These are phyloP conservation scores for Salvia hispanica DNA, from an alignment of 257 asterid genomes.

Conservation along the genomic window DNA sequence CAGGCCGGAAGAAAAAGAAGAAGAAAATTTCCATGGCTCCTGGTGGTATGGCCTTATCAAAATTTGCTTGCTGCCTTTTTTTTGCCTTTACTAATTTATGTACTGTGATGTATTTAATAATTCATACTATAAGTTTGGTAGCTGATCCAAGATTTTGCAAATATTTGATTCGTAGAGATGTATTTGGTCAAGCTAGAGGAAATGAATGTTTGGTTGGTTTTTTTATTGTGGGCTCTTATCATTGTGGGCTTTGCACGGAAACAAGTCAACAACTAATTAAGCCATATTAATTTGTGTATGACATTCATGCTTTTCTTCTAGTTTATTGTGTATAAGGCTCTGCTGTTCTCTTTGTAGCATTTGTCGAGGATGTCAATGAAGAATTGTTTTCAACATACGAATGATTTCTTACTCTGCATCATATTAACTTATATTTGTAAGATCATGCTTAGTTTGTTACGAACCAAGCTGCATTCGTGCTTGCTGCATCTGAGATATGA, in stretches of 20 bases:
- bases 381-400: neutral
- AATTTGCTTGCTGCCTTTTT: neutral
- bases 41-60: slow-evolving; percentile 56
- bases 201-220: neutral
- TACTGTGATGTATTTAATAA: slow-evolving; percentile 16
- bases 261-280: neutral
- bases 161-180: neutral
- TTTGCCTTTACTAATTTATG: neutral
- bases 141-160: neutral
- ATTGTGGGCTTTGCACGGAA: slow-evolving; percentile 12
- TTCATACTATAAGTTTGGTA: neutral
- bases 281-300: neutral
- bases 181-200: slow-evolving; percentile 9
- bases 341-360: neutral
- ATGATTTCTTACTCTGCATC: neutral
- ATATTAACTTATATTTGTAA: neutral
- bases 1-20: slow-evolving; percentile 92
- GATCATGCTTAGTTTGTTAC: neutral
- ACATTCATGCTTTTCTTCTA: neutral
- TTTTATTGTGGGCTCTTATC: too few relatives aligned
- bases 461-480: neutral
- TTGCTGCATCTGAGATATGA: neutral
- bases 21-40: slow-evolving; percentile 75
- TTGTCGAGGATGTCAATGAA: neutral
- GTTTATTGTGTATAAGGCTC: neutral